These are phyloP conservation scores for Prosopis cineraria DNA, from an alignment of 306 rosid species.

Conservation along the genomic window DNA sequence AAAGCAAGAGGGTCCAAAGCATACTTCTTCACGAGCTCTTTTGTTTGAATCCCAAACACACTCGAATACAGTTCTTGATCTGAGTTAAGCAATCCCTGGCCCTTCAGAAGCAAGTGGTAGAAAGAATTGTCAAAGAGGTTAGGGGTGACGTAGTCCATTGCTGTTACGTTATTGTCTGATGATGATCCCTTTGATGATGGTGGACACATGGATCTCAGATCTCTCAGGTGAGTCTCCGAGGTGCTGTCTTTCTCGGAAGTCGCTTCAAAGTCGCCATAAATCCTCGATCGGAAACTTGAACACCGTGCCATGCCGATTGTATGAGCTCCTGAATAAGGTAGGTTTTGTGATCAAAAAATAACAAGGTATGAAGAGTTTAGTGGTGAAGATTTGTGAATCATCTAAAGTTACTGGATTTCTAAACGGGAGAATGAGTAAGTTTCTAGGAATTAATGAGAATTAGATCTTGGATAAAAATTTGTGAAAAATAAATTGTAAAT, in stretches of 20 bases:
- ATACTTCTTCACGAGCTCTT: slow-evolving; percentile 65
- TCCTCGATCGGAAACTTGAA: slow-evolving; percentile 57
- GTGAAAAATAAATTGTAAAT: no score
- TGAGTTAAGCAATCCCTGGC: slow-evolving; percentile 75
- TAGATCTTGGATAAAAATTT: no score
- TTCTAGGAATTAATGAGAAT: no score
- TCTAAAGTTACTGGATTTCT: no score
- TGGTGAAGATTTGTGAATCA: no score
- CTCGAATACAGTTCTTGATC: slow-evolving; percentile 86
- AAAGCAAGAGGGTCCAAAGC: slow-evolving; percentile 72
- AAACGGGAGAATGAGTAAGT: no score
- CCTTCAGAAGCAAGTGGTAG: slow-evolving; percentile 64
- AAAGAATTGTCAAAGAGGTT: slow-evolving; percentile 80
- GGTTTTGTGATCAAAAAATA: neutral
- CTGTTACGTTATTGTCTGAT: slow-evolving; percentile 60
- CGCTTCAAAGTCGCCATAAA: slow-evolving; percentile 58
- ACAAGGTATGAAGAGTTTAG: no score
- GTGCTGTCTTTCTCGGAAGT: slow-evolving; percentile 51
- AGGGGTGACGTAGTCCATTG: slow-evolving; percentile 80
- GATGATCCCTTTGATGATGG: slow-evolving; percentile 43
- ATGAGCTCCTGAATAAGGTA: slow-evolving; percentile 93
- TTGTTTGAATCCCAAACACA: slow-evolving; percentile 58
- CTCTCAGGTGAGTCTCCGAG: slow-evolving; percentile 46
- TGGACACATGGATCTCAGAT: slow-evolving; percentile 65
- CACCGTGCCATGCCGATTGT: slow-evolving; percentile 86